Evolutionary conservation across 208 protist genomes (phyloP), one percentile per base, ranked within the genome.

Genomic region (Leishmania major): DNA sequence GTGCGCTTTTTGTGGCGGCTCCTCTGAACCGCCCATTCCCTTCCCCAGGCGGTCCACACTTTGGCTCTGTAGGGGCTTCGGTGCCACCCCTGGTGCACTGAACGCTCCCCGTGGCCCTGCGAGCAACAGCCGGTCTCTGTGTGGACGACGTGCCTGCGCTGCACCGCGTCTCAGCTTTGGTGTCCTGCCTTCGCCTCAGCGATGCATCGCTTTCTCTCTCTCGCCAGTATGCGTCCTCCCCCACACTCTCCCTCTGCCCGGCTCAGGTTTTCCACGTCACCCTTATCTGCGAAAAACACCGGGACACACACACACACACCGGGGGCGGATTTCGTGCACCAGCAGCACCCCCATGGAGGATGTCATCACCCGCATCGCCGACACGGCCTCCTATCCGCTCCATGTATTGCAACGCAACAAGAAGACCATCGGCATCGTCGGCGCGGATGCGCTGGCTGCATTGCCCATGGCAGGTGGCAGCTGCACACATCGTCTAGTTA

Each of bases 391-490:
- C 40, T 74, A 55, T 37, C 70, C 70, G 45, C 45, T 74, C 28
- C 66, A 83, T 43, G 67, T 59, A 2, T 25, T 86, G 31, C 69
- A 78, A 37, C 43, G 75, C 6, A 22, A 35, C 25, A 72, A 43
- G 43, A 64, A 71, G 43, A 80, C 59, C 19, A n/a, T 86, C 31
- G 78, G 64, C 40, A 22, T 82, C 2, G 73, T 86, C 19, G 35
- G 78, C 3, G 83, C 82, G 8, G 73, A 75, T 6, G 83, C 83
- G 19, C 8, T 75, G n/a, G 2, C 45, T 40, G 43, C 67, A 1
- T 55, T 86, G 15, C 83, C 83, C n/a, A 80, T 86, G 47, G 49
- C 53, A 31, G 15, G 62, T 25, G 60, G 10, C 8, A 53, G 72
- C 11, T 81, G 51, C 82, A 79, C 60, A 35, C 47, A 78, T 45